Evolutionary conservation across 208 protist genomes (phyloP), one percentile per base, ranked within the genome.

Genomic region (Trypanosoma platydactyli): DNA sequence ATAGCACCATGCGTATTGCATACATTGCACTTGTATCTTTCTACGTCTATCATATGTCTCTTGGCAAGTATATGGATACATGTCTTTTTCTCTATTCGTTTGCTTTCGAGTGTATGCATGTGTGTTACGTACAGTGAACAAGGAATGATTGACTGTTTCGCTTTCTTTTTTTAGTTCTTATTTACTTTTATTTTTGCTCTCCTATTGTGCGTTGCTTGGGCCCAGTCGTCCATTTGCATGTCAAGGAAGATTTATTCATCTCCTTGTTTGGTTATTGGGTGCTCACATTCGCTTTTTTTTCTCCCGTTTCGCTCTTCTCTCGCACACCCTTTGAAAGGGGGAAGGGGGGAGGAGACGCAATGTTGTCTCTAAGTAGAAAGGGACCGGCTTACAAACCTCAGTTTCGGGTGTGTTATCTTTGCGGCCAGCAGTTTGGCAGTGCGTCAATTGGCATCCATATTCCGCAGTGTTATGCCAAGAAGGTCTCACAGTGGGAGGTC

Each of bases 381-480:
- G 69, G 69, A 22, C 69, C 69, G 44, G 69, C 55, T 27, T 68
- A 59, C 29, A 68, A 80, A 18, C 89, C 89, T 6, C 69, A 82
- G n/a, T 69, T 95, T 41, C 73, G 80, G 1, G 78, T 92, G 30
- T 96, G 91, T 68, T 97, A 97, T 60, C 73, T 96, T 12, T 92
- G 86, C 63, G 91, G 91, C 9, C 87, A 94, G 40, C 88, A 97
- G 76, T 97, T 96, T 68, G 91, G 94, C 30, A 87, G 67, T 30
- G 79, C 80, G 2, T 96, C 90, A 40, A 88, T 97, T 38, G 81
- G 74, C 48, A 97, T 97, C 59, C 94, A 97, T 71, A 83, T 96
- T 44, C 88, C 86, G 6, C 88, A 96, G 72, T 97, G 94, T 68
- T 94, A 91, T 61, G 51, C 77, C 7, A 96, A 97, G 73, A 93